Evolutionary conservation across 78 protist genomes (phyloP).

Genomic region (Trichosphaerium sp.): DNA sequence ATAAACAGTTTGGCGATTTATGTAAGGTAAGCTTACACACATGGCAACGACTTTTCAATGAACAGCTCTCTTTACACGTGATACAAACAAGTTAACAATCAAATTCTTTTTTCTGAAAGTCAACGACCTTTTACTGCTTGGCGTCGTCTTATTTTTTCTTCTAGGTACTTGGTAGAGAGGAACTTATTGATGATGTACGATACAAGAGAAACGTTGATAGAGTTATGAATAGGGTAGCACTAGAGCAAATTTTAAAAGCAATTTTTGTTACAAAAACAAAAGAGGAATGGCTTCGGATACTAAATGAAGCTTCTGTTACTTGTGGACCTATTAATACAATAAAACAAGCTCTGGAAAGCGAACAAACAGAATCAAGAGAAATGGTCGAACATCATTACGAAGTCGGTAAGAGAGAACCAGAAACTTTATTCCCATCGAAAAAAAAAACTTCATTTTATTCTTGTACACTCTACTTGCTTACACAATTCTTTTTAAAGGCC

Average conservation of each 20-base stretch:
- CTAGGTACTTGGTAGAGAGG: not conserved
- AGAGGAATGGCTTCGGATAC: not conserved
- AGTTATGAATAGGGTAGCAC: slow-evolving; percentile 10
- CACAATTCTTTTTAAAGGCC: no score
- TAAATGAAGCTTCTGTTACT: slow-evolving; percentile 21
- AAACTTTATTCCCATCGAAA: not conserved
- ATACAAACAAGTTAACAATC: no score
- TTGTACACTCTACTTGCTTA: not conserved
- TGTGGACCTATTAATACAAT: slow-evolving; percentile 26
- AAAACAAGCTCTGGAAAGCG: slow-evolving; percentile 13
- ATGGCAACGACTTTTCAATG: no score
- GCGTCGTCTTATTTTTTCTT: no score
- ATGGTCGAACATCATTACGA: slow-evolving; percentile 2
- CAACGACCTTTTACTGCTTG: no score
- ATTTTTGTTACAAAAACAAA: not conserved
- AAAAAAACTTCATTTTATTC: not conserved
- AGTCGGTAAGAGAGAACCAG: not conserved
- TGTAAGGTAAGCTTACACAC: no score
- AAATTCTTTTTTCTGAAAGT: no score
- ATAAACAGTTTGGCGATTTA: slow-evolving; percentile 17
- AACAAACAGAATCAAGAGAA: slow-evolving; percentile 19
- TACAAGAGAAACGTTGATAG: slow-evolving; percentile 3
- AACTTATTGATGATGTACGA: not conserved
- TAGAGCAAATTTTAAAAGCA: not conserved
- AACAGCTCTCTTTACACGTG: no score